These are phyloP conservation scores for Fusarium continuum DNA, from an alignment of 2,329 filamentous ascomycete genomes.

Conservation along the genomic window DNA sequence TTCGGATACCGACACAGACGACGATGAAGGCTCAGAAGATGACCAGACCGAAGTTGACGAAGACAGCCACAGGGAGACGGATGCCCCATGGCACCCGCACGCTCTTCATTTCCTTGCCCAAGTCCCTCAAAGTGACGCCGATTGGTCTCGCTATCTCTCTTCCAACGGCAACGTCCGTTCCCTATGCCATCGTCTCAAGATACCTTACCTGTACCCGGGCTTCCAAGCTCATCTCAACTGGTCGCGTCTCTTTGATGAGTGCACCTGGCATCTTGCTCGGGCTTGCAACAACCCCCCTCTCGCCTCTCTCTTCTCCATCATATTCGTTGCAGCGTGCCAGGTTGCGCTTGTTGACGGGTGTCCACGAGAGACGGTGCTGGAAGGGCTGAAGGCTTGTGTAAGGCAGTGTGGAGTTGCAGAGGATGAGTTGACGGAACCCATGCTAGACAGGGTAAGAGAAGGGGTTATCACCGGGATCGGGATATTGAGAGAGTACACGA, in stretches of 20 bases:
- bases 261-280: slow-evolving; percentile 3
- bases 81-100: slow-evolving; percentile 6
- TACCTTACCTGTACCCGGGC: slow-evolving; percentile 2
- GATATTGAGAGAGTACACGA: slow-evolving; percentile 13
- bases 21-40: background rate
- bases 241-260: slow-evolving; percentile 13
- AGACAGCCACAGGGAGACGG: too few species aligned
- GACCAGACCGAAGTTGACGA: background rate
- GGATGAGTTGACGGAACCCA: slow-evolving; percentile 5
- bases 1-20: background rate
- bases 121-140: slow-evolving; percentile 11
- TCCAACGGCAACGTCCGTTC: slow-evolving; percentile 6
- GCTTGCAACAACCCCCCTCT: background rate
- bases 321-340: slow-evolving; percentile 26
- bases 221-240: background rate
- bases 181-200: slow-evolving; percentile 5
- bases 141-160: slow-evolving; percentile 18
- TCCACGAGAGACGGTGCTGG: background rate
- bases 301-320: slow-evolving; percentile 19
- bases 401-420: slow-evolving; percentile 13
- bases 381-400: slow-evolving; percentile 4
- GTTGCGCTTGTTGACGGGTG: slow-evolving; percentile 12
- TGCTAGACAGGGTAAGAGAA: slow-evolving; percentile 12
- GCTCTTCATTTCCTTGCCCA: slow-evolving; percentile 19
- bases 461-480: slow-evolving; percentile 15